Base-by-base conservation (phyloP, 2,329 filamentous ascomycete species). In the Alternaria viburni region DNA sequence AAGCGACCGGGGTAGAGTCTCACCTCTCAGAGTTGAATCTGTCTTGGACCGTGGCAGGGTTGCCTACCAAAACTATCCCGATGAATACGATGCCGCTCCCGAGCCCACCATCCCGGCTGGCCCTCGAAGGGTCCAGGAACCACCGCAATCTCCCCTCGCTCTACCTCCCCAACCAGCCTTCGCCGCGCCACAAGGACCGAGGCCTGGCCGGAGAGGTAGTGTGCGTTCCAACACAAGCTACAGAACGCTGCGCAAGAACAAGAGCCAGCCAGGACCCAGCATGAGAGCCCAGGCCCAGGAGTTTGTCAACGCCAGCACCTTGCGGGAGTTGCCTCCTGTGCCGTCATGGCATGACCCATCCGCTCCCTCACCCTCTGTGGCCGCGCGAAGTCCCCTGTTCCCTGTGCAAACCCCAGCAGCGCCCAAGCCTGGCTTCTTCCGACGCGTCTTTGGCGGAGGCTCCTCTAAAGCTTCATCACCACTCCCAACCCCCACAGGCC, bases 401-500 rank as follows among this genome's bases (percentile, higher is more conserved):
- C 79, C 77, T 64, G 79, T 77, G 64, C 70, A 71, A 30, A 79
- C 80, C 66, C 82, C 75, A 66, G 82, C 68, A 21, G 67, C 77
- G 56, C 92, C 91, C 93, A 74, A 89, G 61, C 92, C 88, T 9
- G 94, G 96, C 19, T 98, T 99, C 83, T 98, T 98, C 83, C 89
- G 93, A 72, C 89, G 95, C 67, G 92, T 98, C 43, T 98, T 98
- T 83, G 92, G 91, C 36, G 76, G 76, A 44, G 70, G 72, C 43
- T 91, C 90, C 10, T 88, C 91, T 36, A 91, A 86, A 75, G 86
- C 81, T 52, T 68, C 72, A 56, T 44, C 73, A 13, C 76, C 84
- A 78, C 67, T 46, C 28, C 57, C 62, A 8, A 68, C 59, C 41
- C 57, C 71, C n/a, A 61, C 61, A 43, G 70, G 62, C 28, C 32